These are phyloP conservation scores for Aspergillus brunneoviolaceus DNA, from an alignment of 2,329 filamentous ascomycete genomes.

Conservation along the genomic window DNA sequence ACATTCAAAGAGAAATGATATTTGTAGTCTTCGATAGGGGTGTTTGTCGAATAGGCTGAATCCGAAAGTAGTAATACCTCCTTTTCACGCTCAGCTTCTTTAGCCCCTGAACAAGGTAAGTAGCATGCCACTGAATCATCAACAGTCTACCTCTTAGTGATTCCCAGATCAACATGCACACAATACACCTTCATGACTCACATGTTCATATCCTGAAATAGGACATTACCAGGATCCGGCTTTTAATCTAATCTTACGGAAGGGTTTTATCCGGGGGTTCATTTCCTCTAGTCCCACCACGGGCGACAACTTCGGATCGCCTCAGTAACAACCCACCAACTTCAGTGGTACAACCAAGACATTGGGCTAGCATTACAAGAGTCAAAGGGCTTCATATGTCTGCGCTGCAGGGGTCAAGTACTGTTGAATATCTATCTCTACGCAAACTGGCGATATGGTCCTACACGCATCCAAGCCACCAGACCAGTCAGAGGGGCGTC, in stretches of 20 bases:
- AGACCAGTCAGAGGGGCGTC: no score
- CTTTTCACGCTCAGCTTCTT: not conserved
- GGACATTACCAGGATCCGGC: not conserved
- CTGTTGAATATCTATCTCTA: no score
- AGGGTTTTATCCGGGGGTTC: not conserved
- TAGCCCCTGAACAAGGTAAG: not conserved
- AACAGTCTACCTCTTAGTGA: not conserved
- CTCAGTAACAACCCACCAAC: not conserved
- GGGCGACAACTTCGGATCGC: not conserved
- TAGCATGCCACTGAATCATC: not conserved
- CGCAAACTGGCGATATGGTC: no score
- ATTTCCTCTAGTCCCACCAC: not conserved
- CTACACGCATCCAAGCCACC: no score
- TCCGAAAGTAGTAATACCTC: not conserved
- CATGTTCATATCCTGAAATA: not conserved
- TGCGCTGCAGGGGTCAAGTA: no score
- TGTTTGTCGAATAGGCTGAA: not conserved
- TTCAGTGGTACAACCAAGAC: not conserved
- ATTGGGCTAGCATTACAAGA: not conserved
- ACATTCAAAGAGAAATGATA: no score
- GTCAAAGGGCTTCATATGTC: no score
- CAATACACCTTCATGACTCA: not conserved
- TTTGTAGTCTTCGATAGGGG: no score
- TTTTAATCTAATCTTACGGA: not conserved
- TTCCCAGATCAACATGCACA: not conserved